Evolutionary conservation across 805 yeast genomes (phyloP), one percentile per base, ranked within the genome.

Genomic region (Ogataea pini): DNA sequence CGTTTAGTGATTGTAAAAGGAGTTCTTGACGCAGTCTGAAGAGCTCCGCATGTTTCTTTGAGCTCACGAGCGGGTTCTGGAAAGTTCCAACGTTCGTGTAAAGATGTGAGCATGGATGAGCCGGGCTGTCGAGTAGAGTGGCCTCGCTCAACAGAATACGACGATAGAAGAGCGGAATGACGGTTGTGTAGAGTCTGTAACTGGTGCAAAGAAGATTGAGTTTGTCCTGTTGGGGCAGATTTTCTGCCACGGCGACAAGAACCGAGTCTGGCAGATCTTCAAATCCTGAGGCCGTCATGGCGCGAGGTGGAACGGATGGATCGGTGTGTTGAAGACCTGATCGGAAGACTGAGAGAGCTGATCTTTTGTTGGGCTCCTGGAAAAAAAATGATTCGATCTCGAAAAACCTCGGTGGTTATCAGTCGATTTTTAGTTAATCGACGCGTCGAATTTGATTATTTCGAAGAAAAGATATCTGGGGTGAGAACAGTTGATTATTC

Each of bases 141-240:
- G 70, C 53, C 41, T 58, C 58, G 13, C 72, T 61, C 28, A 79
- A 63, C 18, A 68, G 55, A 9, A 79, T 52, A 5, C 54, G 68
- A 20, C 49, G 54, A 57, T 77, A 77, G 8, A 79, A 57, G n/a
- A 56, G 50, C 3, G 66, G 62, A 10, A 61, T 46, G 1, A 69
- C 69, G 10, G 67, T 25, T 1, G 51, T 27, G 25, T 72, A 66
- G n/a, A 69, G 52, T 7, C 51, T 51, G 49, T 63, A 68, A 48
- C 59, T 67, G 2, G 71, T 59, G 32, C 54, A 58, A 2, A 70
- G 56, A n/a, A 76, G 50, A 20, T 59, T 58, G 4, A 68, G 27
- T 42, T 72, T 63, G 17, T 65, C 69, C 47, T 71, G 68, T 50
- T 77, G 82, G 6, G 75, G 72, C 13, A 76, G 54, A 44, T 50